These are phyloP conservation scores for Aspergillus egyptiacus DNA, from an alignment of 495 filamentous ascomycete genomes.

Conservation along the genomic window DNA sequence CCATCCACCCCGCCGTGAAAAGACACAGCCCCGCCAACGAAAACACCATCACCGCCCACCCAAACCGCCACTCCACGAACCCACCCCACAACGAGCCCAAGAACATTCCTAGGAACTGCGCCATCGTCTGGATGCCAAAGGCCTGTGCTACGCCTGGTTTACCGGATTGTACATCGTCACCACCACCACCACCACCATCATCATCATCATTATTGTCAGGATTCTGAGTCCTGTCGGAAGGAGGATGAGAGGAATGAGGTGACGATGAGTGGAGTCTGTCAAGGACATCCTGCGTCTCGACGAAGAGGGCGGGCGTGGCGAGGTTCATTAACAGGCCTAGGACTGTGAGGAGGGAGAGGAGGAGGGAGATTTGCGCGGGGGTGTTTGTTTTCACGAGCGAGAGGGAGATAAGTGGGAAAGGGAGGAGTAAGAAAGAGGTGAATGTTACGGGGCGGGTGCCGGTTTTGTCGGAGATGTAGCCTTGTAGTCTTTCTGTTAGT, in stretches of 20 bases:
- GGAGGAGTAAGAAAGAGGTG: slow-evolving; percentile 53
- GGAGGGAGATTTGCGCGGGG: slow-evolving; percentile 53
- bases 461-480: slow-evolving; percentile 55
- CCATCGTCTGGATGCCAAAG: slow-evolving; percentile 53
- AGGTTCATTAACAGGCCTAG: slow-evolving; percentile 26
- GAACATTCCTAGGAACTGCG: slow-evolving; percentile 53
- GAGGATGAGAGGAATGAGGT: too few relatives aligned
- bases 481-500: slow-evolving; percentile 22
- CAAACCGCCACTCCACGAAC: slow-evolving; percentile 50
- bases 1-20: not conserved
- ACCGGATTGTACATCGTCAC: not conserved
- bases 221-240: too few relatives aligned
- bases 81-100: slow-evolving; percentile 60
- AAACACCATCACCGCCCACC: slow-evolving; percentile 51
- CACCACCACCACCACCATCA: too few relatives aligned
- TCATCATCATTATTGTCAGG: too few relatives aligned
- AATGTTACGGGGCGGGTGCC: slow-evolving; percentile 53
- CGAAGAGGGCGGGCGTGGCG: slow-evolving; percentile 45
- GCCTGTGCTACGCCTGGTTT: slow-evolving; percentile 42
- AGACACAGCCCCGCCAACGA: slow-evolving; percentile 20
- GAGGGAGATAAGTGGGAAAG: slow-evolving; percentile 56
- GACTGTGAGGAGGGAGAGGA: slow-evolving; percentile 32
- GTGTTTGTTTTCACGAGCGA: slow-evolving; percentile 55
- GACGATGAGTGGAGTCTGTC: too few relatives aligned
- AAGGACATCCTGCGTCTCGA: slow-evolving; percentile 65